Base-by-base conservation (phyloP, 148 eudicot genomes). In the Chenopodium formosanum region DNA sequence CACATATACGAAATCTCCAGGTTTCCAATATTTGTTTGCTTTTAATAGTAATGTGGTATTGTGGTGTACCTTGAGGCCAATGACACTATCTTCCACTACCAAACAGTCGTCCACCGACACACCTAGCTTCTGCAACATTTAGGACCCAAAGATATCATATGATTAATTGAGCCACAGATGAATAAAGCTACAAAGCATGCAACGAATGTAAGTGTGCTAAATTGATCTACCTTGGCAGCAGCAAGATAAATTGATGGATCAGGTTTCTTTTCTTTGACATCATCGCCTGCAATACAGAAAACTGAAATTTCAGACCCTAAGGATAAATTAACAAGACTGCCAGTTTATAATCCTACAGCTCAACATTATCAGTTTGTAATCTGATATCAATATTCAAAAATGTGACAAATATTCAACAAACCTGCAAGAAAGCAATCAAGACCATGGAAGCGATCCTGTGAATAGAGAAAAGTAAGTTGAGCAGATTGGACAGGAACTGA, bases 381-480 rank as follows among this genome's bases (percentile, higher is more conserved):
- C 46, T 50, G 16, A 64, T 63, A 53, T 20, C 7, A 37, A 29
- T 78, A 74, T 47, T 66, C 5, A 20, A 52, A 32, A 29, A 74
- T 47, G 25, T 20, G 25, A 52, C 16, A 27, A 13, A 74, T 34
- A 67, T 13, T 44, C 64, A 78, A 84, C 70, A 34, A 86, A 94
- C 99, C 99, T 88, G 99, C 99, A 84, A 96, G 97, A 88, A 96
- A 96, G 90, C 99, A 96, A 83, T 96, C 99, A 78, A 96, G 97
- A 83, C 90, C 77, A 16, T 84, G 88, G 86, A 96, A 96, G 44
- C 99, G 94, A 78, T 94, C 98, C 99, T 96, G 82, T 64, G 85
- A 56, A 47, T 87, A 78, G 10, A 47, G 29, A 56, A 12, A 62
- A 31, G 16, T 82, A 2, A 78, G 73, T 58, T 37, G 29, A 27